Percentiles rank a stretch among this genome's conserved stretches.
Evolutionary conservation across 805 yeast species (phyloP).

Genomic region (Kluyveromyces lactis): DNA sequence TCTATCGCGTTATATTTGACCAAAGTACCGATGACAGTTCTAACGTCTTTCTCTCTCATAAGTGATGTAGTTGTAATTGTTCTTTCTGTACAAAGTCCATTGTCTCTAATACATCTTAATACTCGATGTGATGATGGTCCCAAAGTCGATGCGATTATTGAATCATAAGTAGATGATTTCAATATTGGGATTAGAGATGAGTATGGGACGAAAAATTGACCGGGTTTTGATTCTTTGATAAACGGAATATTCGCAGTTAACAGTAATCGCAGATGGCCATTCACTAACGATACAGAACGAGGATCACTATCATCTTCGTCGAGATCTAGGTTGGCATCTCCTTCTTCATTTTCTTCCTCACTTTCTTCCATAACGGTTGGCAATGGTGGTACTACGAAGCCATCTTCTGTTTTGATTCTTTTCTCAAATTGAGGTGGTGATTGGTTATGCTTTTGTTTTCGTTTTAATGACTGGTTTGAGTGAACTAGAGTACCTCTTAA

Average conservation of each 20-base stretch:
- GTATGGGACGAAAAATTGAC: constrained; percentile 55
- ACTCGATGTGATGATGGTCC: constrained; percentile 66
- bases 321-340: constrained; percentile 23
- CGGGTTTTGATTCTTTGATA: constrained; percentile 48
- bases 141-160: constrained; percentile 48
- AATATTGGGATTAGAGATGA: constrained; percentile 39
- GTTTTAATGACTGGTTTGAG: constrained; percentile 32
- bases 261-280: constrained; percentile 63
- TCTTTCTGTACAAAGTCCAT: constrained; percentile 77
- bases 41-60: constrained; percentile 66
- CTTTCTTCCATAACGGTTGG: constrained; percentile 14
- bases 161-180: constrained; percentile 45
- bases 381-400: constrained; percentile 26
- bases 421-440: constrained; percentile 21
- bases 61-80: constrained; percentile 65
- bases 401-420: constrained; percentile 36
- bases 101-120: constrained; percentile 63
- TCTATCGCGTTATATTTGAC: constrained; percentile 68
- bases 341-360: constrained; percentile 16
- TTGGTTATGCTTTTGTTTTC: constrained; percentile 31
- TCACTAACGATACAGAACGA: constrained; percentile 32
- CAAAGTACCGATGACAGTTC: constrained; percentile 60
- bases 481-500: constrained; percentile 39
- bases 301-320: constrained; percentile 28
- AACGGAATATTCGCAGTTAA: constrained; percentile 47